Evolutionary conservation across 2,329 filamentous ascomycete genomes (phyloP), one percentile per base, ranked within the genome.

Genomic region (Verticillium tricorpus): DNA sequence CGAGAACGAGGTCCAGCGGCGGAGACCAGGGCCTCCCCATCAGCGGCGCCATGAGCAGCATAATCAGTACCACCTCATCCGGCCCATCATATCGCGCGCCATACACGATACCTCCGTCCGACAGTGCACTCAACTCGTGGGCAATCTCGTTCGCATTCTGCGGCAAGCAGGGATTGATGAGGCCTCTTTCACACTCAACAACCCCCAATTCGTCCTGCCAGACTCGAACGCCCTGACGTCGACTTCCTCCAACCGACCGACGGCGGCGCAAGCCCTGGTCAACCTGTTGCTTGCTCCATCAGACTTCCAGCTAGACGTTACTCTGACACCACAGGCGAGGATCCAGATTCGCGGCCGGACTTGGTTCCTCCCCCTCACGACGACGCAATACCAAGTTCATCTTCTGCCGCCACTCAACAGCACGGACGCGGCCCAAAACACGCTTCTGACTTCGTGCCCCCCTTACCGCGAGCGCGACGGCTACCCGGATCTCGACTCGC

Each of bases 1-100:
- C 11, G 85, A 90, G 70, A 93, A 89, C 66, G 85, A 92, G 63
- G 80, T 86, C 45, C 84, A 84, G 54, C 85, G 93, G 60, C 89
- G 88, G 1, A 84, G 88, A 34, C 80, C 87, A 50, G 66, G 76
- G 37, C 71, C 78, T 37, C 73, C 78, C 62, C 66, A 80, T 65
- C 69, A 77, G 68, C 68, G 72, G 32, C 67, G 76, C 11, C 72
- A 75, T 5, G 74, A 77, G 54, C 77, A 78, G 39, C 73, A 79
- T 2, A 81, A 83, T 66, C 73, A 79, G 2, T 81, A 84, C 67
- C 74, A 75, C 17, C 78, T 87, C 34, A 72, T 87, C 15, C 78
- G 82, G 1, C 80, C 82, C 32, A 72, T 87, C 57, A 76, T 87
- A 57, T 77, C 80, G 5, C 78, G 81, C 61, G 72, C 81, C 25